Percentiles rank a stretch among this genome's conserved stretches.
These are phyloP conservation scores for Lathyrus tuberosus DNA, from an alignment of 306 rosid species.

Conservation along the genomic window DNA sequence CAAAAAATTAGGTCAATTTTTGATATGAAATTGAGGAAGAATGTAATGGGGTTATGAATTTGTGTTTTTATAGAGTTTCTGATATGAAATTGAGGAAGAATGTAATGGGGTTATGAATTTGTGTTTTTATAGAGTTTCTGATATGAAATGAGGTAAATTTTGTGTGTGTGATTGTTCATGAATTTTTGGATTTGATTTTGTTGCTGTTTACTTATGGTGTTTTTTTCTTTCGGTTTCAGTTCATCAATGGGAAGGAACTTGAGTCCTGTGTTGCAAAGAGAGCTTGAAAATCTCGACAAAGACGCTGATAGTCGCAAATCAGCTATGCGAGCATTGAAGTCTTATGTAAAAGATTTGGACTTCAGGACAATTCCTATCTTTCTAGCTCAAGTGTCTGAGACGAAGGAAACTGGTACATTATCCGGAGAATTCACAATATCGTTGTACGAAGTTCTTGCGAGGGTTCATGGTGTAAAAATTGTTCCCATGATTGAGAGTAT, in stretches of 20 bases:
- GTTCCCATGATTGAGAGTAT: constrained; percentile 75
- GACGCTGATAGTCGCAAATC: constrained; percentile 79
- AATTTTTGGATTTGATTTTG: neutral
- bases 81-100: neutral
- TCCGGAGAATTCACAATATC: constrained; percentile 82
- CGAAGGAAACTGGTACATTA: constrained; percentile 69
- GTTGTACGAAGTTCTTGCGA: constrained; percentile 84
- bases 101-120: neutral
- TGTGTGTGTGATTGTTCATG: constrained; percentile 8
- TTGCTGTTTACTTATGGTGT: neutral
- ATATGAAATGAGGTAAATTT: neutral
- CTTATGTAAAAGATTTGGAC: constrained; percentile 82
- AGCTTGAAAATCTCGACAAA: constrained; percentile 76
- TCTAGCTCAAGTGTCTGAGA: constrained; percentile 91
- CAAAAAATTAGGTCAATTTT: neutral
- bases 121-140: neutral
- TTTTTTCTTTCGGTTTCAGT: constrained; percentile 38
- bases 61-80: neutral
- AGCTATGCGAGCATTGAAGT: constrained; percentile 76
- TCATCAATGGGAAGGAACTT: constrained; percentile 61
- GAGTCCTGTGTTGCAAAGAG: constrained; percentile 57
- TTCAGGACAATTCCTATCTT: constrained; percentile 73
- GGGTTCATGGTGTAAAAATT: constrained; percentile 80
- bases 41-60: neutral
- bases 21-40: neutral